Evolutionary conservation across 257 asterid genomes (phyloP).

Genomic region (Agastache rugosa): DNA sequence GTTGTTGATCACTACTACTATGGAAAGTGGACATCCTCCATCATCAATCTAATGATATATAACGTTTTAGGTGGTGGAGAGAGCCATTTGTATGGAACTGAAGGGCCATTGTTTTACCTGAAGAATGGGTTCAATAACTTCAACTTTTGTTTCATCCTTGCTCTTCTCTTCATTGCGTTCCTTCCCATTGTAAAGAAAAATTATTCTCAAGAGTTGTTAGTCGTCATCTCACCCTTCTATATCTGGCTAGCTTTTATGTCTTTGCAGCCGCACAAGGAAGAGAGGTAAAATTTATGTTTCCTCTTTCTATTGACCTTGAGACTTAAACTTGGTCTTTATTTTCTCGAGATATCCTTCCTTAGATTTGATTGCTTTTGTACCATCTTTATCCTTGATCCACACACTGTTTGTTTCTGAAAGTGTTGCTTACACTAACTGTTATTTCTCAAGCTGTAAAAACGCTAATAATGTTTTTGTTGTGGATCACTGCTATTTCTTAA

Average conservation of each 20-base stretch:
- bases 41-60: constrained; percentile 82
- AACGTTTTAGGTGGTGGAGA: constrained; percentile 97
- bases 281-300: constrained; percentile 61
- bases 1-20: constrained; percentile 80
- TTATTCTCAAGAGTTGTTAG: constrained; percentile 79
- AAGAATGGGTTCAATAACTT: constrained; percentile 93
- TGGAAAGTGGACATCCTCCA: constrained; percentile 89
- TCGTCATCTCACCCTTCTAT: constrained; percentile 82
- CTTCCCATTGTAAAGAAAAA: constrained; percentile 82
- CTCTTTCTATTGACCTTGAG: not conserved
- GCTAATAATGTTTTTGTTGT: not conserved
- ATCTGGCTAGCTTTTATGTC: constrained; percentile 98
- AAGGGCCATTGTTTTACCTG: constrained; percentile 82
- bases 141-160: constrained; percentile 88
- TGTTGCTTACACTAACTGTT: constrained; percentile 18
- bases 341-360: constrained; percentile 23
- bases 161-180: constrained; percentile 73
- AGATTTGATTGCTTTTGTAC: constrained; percentile 1
- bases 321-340: not conserved
- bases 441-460: constrained; percentile 11
- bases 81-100: constrained; percentile 95
- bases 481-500: constrained; percentile 3
- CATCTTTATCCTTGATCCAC: constrained; percentile 16
- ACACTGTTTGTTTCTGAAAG: constrained; percentile 20
- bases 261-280: constrained; percentile 98